Evolutionary conservation across 805 yeast species (phyloP), one percentile per base, ranked within the genome.

Genomic region (Starmerella sirachaensis): DNA sequence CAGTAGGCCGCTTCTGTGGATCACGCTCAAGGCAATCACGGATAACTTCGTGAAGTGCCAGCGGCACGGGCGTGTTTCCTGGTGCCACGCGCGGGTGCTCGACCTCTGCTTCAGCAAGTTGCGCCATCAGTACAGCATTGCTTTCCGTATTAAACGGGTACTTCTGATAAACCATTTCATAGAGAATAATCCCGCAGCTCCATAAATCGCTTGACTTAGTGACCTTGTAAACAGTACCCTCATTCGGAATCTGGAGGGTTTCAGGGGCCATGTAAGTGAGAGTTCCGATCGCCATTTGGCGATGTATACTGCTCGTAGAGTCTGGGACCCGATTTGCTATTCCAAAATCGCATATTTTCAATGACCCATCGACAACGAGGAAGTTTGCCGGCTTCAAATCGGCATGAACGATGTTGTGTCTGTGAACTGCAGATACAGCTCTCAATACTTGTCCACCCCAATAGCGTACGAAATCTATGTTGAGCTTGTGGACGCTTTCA

Each of bases 181-280:
- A 88, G 1, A 91, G 65, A 3, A 91, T 88, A 57, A 97, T 85
- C 0, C 98, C 98, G 60, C 94, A 81, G 16, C 97, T 85, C 98
- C 98, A 91, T 12, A 91, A 76, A 61, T 91, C 98, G 2, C 96
- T 80, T 0, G 97, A 94, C 51, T 77, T 78, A 1, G 97, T 96
- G 9, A 86, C 93, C 57, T 74, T 81, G 88, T 54, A 54, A 33
- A 39, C 78, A 62, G 25, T 61, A 39, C 38, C 39, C 6, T 24
- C 38, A 13, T 24, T 29, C 6, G 27, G n/a, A 18, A 14, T 21
- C 29, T 14, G 3, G 42, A 88, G 61, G 0, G 96, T 82, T 58
- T 88, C 98, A 0, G 98, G 98, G 0, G 98, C 95, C 97, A 88
- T 91, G 57, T 88, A 91, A 56, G 81, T 84, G 2, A 95, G 94